phyloP scores from a whole-genome alignment of 106 monocot species.

The Dioscorea dumetorum region DNA sequence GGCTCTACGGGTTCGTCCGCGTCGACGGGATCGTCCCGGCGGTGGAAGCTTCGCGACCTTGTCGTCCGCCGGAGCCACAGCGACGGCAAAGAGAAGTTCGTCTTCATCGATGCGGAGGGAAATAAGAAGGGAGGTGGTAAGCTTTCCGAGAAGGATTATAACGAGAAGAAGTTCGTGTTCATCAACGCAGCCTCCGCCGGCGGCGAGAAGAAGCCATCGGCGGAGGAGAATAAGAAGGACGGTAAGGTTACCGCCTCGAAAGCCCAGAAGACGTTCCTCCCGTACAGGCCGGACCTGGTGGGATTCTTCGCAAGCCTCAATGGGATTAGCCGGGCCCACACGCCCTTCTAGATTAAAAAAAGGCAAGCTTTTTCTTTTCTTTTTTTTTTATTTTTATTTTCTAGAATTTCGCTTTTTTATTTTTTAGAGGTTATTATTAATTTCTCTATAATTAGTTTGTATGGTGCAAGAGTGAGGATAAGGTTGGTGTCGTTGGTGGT shows the following conservation, averaged over 20 bases:
- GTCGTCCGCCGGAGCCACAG: slow-evolving; percentile 60
- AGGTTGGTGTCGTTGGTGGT: too few relatives aligned
- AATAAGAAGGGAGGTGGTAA: too few relatives aligned
- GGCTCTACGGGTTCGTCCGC: slow-evolving; percentile 42
- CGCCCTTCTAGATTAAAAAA: slow-evolving; percentile 12
- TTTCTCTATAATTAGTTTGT: too few relatives aligned
- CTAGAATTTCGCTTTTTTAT: too few relatives aligned
- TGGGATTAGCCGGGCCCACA: slow-evolving; percentile 25
- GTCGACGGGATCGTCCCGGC: slow-evolving; percentile 5
- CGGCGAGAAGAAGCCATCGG: not conserved
- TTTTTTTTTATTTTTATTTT: too few relatives aligned
- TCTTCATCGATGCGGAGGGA: slow-evolving; percentile 26
- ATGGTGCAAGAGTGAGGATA: too few relatives aligned
- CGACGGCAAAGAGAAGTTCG: slow-evolving; percentile 76
- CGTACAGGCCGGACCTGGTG: slow-evolving; percentile 51
- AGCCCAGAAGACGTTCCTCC: slow-evolving; percentile 24
- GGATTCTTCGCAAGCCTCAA: slow-evolving; percentile 48
- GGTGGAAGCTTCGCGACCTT: slow-evolving; percentile 43
- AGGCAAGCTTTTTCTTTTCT: not conserved
- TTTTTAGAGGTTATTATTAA: too few relatives aligned
- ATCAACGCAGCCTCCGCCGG: slow-evolving; percentile 19
- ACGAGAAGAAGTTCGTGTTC: slow-evolving; percentile 9
- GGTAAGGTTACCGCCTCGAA: slow-evolving; percentile 9
- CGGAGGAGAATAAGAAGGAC: not conserved
- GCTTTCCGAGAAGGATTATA: not conserved